Percentiles rank a stretch among this genome's conserved stretches.
These are phyloP conservation scores for Calonectria montana DNA, from an alignment of 2,329 filamentous ascomycete genomes.

Conservation along the genomic window DNA sequence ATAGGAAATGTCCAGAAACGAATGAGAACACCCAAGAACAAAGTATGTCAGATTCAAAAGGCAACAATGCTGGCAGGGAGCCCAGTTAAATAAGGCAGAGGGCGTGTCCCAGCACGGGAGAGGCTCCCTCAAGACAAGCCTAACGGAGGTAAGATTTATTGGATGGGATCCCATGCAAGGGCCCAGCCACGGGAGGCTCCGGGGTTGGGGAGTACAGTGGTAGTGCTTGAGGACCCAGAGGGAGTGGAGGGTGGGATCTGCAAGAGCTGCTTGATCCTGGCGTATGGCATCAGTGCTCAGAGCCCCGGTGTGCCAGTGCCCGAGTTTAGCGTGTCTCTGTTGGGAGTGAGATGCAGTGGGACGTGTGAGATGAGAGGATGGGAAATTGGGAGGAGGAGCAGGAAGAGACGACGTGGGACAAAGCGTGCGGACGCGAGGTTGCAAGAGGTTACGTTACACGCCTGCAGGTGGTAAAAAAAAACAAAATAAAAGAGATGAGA, in stretches of 20 bases:
- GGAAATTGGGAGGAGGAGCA: constrained; percentile 22
- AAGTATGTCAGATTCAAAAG: constrained; percentile 26
- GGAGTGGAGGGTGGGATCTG: constrained; percentile 18
- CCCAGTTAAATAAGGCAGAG: constrained; percentile 38
- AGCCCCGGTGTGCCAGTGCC: constrained; percentile 5
- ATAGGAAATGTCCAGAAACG: neutral
- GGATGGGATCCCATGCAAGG: constrained; percentile 22
- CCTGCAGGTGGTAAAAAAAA: constrained; percentile 17
- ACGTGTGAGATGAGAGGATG: neutral
- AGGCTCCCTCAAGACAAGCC: constrained; percentile 23
- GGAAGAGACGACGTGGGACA: constrained; percentile 24
- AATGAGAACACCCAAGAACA: constrained; percentile 5
- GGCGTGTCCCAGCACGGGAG: constrained; percentile 22
- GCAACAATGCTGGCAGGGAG: constrained; percentile 15
- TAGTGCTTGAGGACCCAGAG: neutral
- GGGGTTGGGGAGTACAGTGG: neutral
- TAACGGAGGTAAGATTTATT: constrained; percentile 20
- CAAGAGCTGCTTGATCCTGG: constrained; percentile 20
- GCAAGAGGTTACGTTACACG: constrained; percentile 45
- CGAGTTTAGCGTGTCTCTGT: constrained; percentile 1
- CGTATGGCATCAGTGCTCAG: constrained; percentile 1
- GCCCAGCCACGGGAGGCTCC: constrained; percentile 20
- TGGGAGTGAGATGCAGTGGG: neutral
- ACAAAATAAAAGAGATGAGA: neutral
- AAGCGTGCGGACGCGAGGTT: constrained; percentile 9